Percentiles rank a stretch among this genome's conserved stretches.
Evolutionary conservation across 257 asterid genomes (phyloP).

Genomic region (Solanum microdontum): DNA sequence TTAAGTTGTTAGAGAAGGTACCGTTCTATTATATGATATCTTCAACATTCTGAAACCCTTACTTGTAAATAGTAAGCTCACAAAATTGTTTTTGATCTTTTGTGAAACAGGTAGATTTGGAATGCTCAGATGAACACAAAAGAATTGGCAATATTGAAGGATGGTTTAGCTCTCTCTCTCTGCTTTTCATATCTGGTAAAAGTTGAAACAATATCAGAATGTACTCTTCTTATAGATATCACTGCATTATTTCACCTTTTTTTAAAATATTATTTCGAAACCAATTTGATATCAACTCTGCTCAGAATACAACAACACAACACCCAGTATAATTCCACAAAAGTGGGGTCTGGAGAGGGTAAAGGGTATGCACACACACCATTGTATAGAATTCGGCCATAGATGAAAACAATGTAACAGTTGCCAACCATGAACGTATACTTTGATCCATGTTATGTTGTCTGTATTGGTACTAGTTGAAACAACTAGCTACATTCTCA

Average conservation of each 20-base stretch:
- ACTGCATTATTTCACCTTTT: not conserved
- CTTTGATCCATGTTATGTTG: not conserved
- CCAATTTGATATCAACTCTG: not conserved
- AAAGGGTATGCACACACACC: no score
- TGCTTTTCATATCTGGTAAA: not conserved
- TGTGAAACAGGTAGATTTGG: slow-evolving; percentile 70
- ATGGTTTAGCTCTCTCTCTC: not conserved
- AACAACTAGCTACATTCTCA: not conserved
- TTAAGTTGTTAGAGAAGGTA: not conserved
- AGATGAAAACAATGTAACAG: not conserved
- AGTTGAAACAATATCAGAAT: not conserved
- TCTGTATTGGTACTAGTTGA: not conserved
- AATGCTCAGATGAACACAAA: slow-evolving; percentile 50
- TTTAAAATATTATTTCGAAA: not conserved
- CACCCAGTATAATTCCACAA: no score
- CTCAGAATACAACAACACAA: no score
- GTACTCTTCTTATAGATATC: not conserved
- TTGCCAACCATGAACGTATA: not conserved
- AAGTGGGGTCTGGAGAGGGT: no score
- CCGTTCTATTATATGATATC: not conserved
- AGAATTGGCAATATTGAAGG: slow-evolving; percentile 34
- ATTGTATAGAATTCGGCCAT: no score
- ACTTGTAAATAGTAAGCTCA: not conserved
- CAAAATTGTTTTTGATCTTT: not conserved
- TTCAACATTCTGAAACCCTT: not conserved